These are phyloP conservation scores for Rhizophagus sp. DNA, from an alignment of 192 early-diverging fungal species.

Conservation along the genomic window DNA sequence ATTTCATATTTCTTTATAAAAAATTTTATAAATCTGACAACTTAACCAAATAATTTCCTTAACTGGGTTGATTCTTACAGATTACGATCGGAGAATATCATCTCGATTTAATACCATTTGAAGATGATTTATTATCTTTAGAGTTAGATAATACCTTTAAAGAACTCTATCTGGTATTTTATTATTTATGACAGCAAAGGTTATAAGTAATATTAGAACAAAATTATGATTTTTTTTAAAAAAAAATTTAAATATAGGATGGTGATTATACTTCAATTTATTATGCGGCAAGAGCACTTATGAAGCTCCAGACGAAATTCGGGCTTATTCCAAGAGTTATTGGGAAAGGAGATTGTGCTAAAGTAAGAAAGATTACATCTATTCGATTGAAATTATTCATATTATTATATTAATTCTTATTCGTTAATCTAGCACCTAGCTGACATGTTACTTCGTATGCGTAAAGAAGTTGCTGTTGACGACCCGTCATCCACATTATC, in stretches of 20 bases:
- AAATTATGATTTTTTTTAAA: not conserved
- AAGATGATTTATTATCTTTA: constrained; percentile 86
- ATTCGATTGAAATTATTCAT: constrained; percentile 13
- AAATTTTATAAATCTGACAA: not conserved
- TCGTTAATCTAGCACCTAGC: constrained; percentile 48
- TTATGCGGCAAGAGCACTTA: constrained; percentile 74
- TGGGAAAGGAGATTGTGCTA: constrained; percentile 86
- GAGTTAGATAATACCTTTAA: constrained; percentile 83
- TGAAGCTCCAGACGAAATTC: constrained; percentile 87
- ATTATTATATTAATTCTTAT: constrained; percentile 2
- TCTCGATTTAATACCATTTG: constrained; percentile 89
- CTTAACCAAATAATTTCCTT: not conserved
- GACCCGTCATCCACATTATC: constrained; percentile 51
- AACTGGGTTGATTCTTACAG: constrained; percentile 20
- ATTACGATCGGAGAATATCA: constrained; percentile 84
- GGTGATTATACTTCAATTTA: constrained; percentile 76
- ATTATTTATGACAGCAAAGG: not conserved
- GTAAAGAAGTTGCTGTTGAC: constrained; percentile 69
- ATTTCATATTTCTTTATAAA: not conserved
- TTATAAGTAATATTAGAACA: not conserved
- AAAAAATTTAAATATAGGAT: constrained; percentile 49
- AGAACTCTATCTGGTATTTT: constrained; percentile 71
- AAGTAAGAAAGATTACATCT: constrained; percentile 40
- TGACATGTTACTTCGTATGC: constrained; percentile 82
- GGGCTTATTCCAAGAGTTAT: constrained; percentile 90